Evolutionary conservation across 1,284 basidiomycete species (phyloP).

Genomic region (Blastosporella zonata): DNA sequence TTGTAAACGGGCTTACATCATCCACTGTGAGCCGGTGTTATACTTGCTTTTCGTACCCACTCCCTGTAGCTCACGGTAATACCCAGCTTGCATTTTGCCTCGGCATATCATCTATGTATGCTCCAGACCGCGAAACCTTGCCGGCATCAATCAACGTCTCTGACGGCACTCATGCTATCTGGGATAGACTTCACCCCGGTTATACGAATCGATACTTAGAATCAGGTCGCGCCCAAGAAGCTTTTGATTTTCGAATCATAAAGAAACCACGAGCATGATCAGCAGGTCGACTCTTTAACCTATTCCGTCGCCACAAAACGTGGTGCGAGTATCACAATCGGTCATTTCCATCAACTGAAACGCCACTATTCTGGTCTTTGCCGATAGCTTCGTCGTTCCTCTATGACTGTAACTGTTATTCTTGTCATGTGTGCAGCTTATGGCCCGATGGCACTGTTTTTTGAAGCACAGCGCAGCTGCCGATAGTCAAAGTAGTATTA

Average conservation of each 20-base stretch:
- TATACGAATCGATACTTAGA: not conserved
- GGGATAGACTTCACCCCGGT: not conserved
- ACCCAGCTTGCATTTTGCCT: too few relatives aligned
- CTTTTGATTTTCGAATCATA: not conserved
- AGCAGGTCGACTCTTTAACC: slow-evolving; percentile 4
- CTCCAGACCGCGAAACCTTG: too few relatives aligned
- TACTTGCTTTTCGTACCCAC: too few relatives aligned
- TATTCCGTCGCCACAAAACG: not conserved
- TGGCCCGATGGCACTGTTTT: not conserved
- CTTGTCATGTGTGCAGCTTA: not conserved
- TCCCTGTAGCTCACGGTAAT: too few relatives aligned
- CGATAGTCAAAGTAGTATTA: too few relatives aligned
- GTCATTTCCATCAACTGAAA: not conserved
- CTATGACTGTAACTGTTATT: not conserved
- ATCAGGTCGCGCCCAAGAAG: not conserved
- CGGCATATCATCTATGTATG: not conserved
- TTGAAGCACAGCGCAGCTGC: not conserved
- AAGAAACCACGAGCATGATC: slow-evolving; percentile 8
- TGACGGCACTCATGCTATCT: not conserved
- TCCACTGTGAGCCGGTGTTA: not conserved
- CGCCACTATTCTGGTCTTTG: slow-evolving; percentile 3
- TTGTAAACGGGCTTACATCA: not conserved
- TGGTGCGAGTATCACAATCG: not conserved
- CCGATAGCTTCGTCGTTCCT: too few relatives aligned
- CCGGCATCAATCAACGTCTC: too few relatives aligned